These are phyloP conservation scores for Coniferiporia sulphurascens DNA, from an alignment of 1,284 basidiomycete species.

Conservation along the genomic window DNA sequence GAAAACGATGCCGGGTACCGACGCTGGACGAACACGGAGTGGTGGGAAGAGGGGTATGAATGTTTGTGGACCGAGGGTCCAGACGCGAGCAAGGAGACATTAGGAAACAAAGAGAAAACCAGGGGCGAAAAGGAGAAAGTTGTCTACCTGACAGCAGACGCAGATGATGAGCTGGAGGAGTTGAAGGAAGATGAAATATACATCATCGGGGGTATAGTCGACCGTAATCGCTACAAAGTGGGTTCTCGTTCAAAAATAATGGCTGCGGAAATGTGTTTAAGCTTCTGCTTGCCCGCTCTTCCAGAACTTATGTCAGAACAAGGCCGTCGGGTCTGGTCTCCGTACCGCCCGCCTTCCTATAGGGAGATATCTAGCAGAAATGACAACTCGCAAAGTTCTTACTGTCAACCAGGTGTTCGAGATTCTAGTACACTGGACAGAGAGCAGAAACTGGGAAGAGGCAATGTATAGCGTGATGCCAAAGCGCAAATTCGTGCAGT, in stretches of 20 bases:
- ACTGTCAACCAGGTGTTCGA: conserved; percentile 98
- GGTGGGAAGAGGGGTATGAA: conserved; percentile 75
- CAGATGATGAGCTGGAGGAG: conserved; percentile 76
- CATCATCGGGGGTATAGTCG: conserved; percentile 94
- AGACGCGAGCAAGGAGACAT: conserved; percentile 4
- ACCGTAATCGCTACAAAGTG: conserved; percentile 96
- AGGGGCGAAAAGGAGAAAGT: conserved; percentile 42
- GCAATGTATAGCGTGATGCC: conserved; percentile 87
- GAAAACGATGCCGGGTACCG: conserved; percentile 67
- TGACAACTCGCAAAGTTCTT: conserved; percentile 90
- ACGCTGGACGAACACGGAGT: conserved; percentile 79
- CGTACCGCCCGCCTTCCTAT: conserved; percentile 91
- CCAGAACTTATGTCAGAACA: conserved; percentile 86
- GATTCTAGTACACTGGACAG: conserved; percentile 88
- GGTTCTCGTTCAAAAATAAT: conserved; percentile 6
- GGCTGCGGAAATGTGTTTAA: conserved; percentile 8
- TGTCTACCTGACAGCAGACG: conserved; percentile 95
- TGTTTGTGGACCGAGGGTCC: conserved; percentile 48
- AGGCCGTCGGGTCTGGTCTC: conserved; percentile 73
- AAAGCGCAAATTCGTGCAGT: conserved; percentile 74
- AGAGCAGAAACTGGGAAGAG: conserved; percentile 75
- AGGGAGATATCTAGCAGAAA: conserved; percentile 74
- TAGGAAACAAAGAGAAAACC: neutral
- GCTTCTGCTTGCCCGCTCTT: conserved; percentile 2
- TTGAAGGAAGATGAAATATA: conserved; percentile 86